Conservation (phyloP, 805 yeast species). For the Schwanniomyces yamadae region DNA sequence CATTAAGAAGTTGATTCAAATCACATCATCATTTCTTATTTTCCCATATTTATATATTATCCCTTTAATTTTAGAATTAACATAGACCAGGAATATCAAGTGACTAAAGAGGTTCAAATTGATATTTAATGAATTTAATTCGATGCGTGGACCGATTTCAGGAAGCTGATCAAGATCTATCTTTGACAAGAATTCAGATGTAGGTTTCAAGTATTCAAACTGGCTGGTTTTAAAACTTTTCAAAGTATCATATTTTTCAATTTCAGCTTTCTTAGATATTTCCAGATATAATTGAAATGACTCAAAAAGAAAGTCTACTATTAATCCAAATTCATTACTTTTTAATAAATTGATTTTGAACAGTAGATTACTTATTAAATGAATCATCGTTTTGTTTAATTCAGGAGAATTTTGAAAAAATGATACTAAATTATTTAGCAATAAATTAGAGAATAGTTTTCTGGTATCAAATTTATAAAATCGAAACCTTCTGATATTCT, state of each 20-base stretch:
- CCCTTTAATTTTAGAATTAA: background rate
- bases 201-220: constrained; percentile 6
- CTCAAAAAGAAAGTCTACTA: constrained; percentile 16
- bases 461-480: background rate
- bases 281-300: constrained; percentile 9
- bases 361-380: constrained; percentile 6
- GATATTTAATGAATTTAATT: background rate
- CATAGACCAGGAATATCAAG: constrained; percentile 2
- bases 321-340: constrained; percentile 8
- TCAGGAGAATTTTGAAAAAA: constrained; percentile 17
- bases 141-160: background rate
- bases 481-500: background rate
- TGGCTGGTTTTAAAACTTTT: constrained; percentile 3
- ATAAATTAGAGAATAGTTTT: constrained; percentile 1
- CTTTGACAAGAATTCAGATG: background rate
- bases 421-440: constrained; percentile 4
- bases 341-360: constrained; percentile 9
- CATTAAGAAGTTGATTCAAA: no score
- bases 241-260: constrained; percentile 10
- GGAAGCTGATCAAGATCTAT: background rate
- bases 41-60: constrained; percentile 4
- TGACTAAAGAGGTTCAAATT: constrained; percentile 1
- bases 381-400: constrained; percentile 10
- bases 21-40: background rate
- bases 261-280: constrained; percentile 7